phyloP scores from a whole-genome alignment of 176 grass and related monocot species.

The Oryza officinalis region DNA sequence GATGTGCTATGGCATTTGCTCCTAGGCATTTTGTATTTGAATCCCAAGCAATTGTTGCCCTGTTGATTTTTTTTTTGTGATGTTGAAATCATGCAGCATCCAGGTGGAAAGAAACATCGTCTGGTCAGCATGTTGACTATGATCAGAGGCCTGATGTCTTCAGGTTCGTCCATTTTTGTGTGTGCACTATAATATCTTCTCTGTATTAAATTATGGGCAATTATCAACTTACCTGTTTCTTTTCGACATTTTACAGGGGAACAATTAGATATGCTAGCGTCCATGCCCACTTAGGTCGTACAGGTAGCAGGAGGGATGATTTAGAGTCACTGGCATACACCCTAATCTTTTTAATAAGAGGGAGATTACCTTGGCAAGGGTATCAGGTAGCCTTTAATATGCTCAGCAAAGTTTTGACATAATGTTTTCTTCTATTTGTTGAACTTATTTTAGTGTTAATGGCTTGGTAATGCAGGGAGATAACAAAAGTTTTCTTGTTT shows the following conservation, averaged over 20 bases:
- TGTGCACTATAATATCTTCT: constrained; percentile 28
- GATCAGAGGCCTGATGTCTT: constrained; percentile 90
- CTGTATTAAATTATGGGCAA: constrained; percentile 13
- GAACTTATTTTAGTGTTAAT: constrained; percentile 26
- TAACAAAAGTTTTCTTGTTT: constrained; percentile 93
- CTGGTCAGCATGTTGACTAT: constrained; percentile 75
- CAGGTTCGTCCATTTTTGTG: constrained; percentile 51
- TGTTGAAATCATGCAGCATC: constrained; percentile 68
- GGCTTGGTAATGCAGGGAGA: constrained; percentile 58
- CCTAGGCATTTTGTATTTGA: neutral
- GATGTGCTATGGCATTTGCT: constrained; percentile 2
- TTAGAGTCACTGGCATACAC: constrained; percentile 92
- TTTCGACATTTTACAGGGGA: constrained; percentile 61
- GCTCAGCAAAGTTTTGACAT: constrained; percentile 6
- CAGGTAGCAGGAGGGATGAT: constrained; percentile 87
- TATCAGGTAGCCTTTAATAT: constrained; percentile 70
- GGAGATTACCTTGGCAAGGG: constrained; percentile 90
- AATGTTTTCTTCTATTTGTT: constrained; percentile 14
- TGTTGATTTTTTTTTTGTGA: constrained; percentile 9
- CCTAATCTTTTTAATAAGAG: constrained; percentile 81
- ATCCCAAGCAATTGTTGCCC: constrained; percentile 6
- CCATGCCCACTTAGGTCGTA: constrained; percentile 91
- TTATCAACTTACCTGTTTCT: constrained; percentile 23
- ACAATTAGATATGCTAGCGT: constrained; percentile 92
- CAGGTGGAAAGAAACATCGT: constrained; percentile 64